These are phyloP conservation scores for Jackrogersella minutella DNA, from an alignment of 495 filamentous ascomycete species.

Conservation along the genomic window DNA sequence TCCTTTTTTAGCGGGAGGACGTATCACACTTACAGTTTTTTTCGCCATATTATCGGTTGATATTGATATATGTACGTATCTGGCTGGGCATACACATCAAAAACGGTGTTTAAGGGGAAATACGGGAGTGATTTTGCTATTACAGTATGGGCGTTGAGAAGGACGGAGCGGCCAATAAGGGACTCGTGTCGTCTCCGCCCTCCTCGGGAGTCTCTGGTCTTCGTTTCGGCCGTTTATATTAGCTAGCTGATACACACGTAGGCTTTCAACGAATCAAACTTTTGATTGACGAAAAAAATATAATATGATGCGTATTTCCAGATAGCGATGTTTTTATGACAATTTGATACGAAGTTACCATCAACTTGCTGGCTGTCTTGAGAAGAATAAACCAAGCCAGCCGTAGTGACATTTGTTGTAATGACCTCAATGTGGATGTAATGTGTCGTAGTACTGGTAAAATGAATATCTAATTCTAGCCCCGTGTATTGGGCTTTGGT, in stretches of 20 bases:
- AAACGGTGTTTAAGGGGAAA: conserved; percentile 44
- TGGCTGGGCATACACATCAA: conserved; percentile 48
- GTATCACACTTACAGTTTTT: conserved; percentile 14
- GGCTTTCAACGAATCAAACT: conserved; percentile 21
- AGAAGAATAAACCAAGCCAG: no score
- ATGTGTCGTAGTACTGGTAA: no score
- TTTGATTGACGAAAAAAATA: conserved; percentile 2
- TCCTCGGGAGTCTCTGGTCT: conserved; percentile 27
- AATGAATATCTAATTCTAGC: no score
- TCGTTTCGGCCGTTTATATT: conserved; percentile 40
- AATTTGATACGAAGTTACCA: no score
- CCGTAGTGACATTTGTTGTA: no score
- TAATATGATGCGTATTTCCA: neutral
- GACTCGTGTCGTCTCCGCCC: conserved; percentile 13
- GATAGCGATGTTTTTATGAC: no score
- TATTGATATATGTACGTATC: conserved; percentile 43
- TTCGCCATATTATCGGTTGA: conserved; percentile 32
- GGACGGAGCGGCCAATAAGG: conserved; percentile 21
- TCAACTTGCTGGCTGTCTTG: no score
- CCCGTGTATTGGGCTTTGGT: neutral
- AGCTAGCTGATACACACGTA: conserved; percentile 42
- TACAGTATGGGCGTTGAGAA: conserved; percentile 36
- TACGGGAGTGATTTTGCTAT: conserved; percentile 18
- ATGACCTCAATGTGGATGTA: neutral
- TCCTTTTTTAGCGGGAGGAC: conserved; percentile 26